Evolutionary conservation across 495 filamentous ascomycete species (phyloP).

Genomic region (Aspergillus bertholletiae): DNA sequence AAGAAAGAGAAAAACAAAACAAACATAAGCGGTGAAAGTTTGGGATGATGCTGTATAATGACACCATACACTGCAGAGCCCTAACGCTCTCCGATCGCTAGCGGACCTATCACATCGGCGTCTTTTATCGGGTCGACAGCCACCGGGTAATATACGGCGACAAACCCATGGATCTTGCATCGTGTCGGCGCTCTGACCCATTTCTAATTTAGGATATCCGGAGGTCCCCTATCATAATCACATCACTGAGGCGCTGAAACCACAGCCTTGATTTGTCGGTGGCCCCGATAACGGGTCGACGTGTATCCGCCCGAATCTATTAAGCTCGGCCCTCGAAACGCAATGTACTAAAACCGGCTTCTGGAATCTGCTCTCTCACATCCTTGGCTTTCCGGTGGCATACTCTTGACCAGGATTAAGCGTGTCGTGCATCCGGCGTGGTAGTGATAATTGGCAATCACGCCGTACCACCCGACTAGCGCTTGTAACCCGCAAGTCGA

Average conservation of each 20-base stretch:
- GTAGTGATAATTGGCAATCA: too few relatives aligned
- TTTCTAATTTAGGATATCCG: background rate
- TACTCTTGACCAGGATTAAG: background rate
- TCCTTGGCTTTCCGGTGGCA: background rate
- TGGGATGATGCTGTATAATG: background rate
- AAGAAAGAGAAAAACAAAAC: too few relatives aligned
- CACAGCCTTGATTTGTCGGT: background rate
- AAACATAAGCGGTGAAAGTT: background rate
- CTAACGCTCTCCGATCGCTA: background rate
- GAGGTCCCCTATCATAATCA: background rate
- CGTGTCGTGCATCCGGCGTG: background rate
- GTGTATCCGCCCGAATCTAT: background rate
- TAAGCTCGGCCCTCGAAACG: too few relatives aligned
- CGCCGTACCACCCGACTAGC: background rate
- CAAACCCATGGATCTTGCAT: too few relatives aligned
- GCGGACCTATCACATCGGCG: background rate
- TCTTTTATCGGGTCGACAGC: background rate
- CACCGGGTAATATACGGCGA: background rate
- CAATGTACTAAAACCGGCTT: background rate
- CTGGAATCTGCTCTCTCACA: constrained; percentile 1
- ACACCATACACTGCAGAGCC: background rate
- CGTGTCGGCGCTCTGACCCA: background rate
- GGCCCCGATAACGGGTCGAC: background rate
- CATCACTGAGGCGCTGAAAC: background rate
- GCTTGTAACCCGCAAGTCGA: background rate